Evolutionary conservation across 2,329 filamentous ascomycete species (phyloP), one percentile per base, ranked within the genome.

Genomic region (Neoscytalidium dimidiatum): DNA sequence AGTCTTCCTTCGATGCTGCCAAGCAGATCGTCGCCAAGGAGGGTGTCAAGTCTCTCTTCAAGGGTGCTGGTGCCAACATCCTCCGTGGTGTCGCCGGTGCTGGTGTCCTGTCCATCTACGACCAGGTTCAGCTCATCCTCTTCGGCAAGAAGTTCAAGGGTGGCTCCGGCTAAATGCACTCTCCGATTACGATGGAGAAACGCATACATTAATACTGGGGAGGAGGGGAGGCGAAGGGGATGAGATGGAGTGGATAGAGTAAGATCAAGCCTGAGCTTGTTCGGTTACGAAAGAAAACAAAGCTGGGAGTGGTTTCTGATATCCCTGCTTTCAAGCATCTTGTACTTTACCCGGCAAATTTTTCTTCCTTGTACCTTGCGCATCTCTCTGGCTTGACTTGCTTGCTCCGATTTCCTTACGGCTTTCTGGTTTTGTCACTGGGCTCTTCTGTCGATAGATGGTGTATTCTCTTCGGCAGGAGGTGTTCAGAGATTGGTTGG

Each of bases 21-120:
- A 88, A 87, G 84, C 92, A 98, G 90, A 99, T 99, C 81, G 83
- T 79, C 79, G 94, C 94, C 86, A 92, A 92, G 86, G 95, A 98
- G 88, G 95, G 95, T 89, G 86, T 96, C 85, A 92, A 89, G 86
- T 99, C 95, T 78, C 94, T 99, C 85, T 99, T 99, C 94, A 99
- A 99, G 92, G 95, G 95, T 94, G 95, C 95, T 82, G 95, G 95
- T 92, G 95, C 95, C 90, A 99, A 99, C 92, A 99, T 99, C 81
- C 95, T 99, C 86, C 95, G 95, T 97, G 96, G 95, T 97, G 95
- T 99, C 81, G 95, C 95, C 81, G 96, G 95, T 92, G 95, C 95
- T 87, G 95, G 95, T 99, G 95, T 99, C 82, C 89, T 99, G 82
- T 99, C 95, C 84, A 97, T 99, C 92, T 99, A 99, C 87, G 95